Conservation (phyloP, 352 stramenopile genomes). For the Phytophthora litchii region DNA sequence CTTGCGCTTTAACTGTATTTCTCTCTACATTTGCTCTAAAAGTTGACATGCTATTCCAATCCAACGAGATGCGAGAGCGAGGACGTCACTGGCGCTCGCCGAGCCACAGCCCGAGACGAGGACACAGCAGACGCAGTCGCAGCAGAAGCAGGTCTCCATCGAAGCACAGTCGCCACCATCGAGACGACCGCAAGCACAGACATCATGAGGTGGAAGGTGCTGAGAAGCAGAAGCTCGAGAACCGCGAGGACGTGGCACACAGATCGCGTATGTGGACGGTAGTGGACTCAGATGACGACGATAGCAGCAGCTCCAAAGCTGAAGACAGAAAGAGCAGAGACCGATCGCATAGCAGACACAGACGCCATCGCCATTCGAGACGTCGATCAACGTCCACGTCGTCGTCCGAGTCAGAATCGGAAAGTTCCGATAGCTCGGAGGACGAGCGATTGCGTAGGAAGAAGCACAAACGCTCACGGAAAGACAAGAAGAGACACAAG, state of each 20-base stretch:
- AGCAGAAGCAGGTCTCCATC: constrained; percentile 15
- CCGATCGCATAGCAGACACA: constrained; percentile 9
- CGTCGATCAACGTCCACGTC: constrained; percentile 37
- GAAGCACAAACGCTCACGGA: constrained; percentile 31
- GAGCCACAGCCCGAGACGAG: constrained; percentile 25
- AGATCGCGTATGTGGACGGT: constrained; percentile 53
- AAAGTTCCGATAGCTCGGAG: constrained; percentile 45
- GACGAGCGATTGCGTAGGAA: constrained; percentile 36
- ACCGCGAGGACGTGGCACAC: constrained; percentile 44
- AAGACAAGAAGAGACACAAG: constrained; percentile 45
- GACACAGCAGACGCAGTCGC: constrained; percentile 21
- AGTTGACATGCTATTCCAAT: no score
- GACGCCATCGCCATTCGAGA: constrained; percentile 20
- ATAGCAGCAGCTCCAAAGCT: constrained; percentile 4
- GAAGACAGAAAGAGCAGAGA: constrained; percentile 6
- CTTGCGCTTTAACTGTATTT: constrained; percentile 7
- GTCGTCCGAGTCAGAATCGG: constrained; percentile 29
- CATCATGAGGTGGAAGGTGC: constrained; percentile 14
- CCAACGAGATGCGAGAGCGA: constrained; percentile 24
- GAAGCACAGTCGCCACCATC: constrained; percentile 12
- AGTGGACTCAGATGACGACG: constrained; percentile 42
- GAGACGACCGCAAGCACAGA: constrained; percentile 8
- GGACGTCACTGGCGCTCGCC: constrained; percentile 28
- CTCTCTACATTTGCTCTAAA: no score
- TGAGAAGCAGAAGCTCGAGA: constrained; percentile 36